Conservation (phyloP, 805 yeast genomes). For the Lipomyces orientalis region DNA sequence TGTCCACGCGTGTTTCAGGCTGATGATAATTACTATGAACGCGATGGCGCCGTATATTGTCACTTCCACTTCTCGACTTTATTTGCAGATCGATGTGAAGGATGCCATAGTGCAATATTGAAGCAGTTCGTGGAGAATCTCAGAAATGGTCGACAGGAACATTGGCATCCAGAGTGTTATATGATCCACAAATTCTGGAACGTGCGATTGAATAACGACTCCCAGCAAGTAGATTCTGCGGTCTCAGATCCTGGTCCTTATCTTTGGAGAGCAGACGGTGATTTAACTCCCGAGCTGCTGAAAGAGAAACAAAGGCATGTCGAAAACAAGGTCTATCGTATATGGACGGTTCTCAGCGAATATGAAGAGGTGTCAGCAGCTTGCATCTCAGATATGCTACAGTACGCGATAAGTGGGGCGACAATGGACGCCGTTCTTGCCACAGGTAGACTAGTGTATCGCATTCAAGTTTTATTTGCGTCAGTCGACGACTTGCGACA, state of each 20-base stretch:
- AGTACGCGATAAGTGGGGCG: conserved; percentile 76
- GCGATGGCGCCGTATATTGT: conserved; percentile 80
- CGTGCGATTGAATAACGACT: conserved; percentile 68
- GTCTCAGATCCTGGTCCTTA: conserved; percentile 30
- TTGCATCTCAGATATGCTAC: conserved; percentile 88
- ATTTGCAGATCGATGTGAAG: conserved; percentile 89
- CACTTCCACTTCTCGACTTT: conserved; percentile 88
- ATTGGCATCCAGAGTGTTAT: conserved; percentile 99
- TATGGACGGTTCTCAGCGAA: conserved; percentile 86
- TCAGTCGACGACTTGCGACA: conserved; percentile 64
- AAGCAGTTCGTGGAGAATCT: conserved; percentile 93
- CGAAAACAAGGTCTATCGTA: conserved; percentile 61
- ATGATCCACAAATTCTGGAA: conserved; percentile 98
- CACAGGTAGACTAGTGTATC: conserved; percentile 73
- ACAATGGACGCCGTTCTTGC: conserved; percentile 69
- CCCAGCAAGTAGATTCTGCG: conserved; percentile 52
- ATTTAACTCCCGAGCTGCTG: conserved; percentile 56
- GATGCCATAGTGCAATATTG: conserved; percentile 87
- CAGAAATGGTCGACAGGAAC: conserved; percentile 88
- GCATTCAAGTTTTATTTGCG: conserved; percentile 74
- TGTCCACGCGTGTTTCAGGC: conserved; percentile 87
- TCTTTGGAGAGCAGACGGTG: conserved; percentile 43
- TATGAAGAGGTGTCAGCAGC: conserved; percentile 91
- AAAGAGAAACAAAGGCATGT: conserved; percentile 62
- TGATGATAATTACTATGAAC: conserved; percentile 91